Evolutionary conservation across 2,329 filamentous ascomycete species (phyloP).

Genomic region (Botrytis paeoniae): DNA sequence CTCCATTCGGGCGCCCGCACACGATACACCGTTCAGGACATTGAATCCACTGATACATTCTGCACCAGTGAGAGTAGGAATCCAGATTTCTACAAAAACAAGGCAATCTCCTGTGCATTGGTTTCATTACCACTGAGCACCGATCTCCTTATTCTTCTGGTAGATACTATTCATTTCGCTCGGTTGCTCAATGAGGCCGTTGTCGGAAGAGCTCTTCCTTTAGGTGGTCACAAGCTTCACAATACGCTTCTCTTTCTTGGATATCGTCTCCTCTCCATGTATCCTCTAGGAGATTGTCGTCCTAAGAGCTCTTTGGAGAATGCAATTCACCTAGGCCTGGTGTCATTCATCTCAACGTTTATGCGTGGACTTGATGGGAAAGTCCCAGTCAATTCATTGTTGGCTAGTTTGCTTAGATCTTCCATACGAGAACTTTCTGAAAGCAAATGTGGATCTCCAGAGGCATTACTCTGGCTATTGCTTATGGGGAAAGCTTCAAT

Average conservation of each 20-base stretch:
- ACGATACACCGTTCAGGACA: not conserved
- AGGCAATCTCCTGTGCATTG: not conserved
- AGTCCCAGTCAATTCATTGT: constrained; percentile 19
- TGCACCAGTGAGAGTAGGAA: too few species aligned
- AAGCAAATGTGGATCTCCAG: constrained; percentile 18
- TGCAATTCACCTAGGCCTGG: constrained; percentile 33
- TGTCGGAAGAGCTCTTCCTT: constrained; percentile 20
- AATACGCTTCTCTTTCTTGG: constrained; percentile 31
- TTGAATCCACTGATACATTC: not conserved
- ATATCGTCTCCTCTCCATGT: constrained; percentile 33
- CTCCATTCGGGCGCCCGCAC: not conserved
- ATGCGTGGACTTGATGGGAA: constrained; percentile 15
- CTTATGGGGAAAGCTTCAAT: constrained; percentile 23
- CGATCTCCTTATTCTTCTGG: not conserved
- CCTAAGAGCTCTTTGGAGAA: constrained; percentile 21
- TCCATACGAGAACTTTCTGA: not conserved
- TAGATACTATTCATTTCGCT: not conserved
- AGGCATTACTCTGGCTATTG: constrained; percentile 31
- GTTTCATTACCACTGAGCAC: not conserved
- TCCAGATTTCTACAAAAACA: not conserved
- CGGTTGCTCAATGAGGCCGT: constrained; percentile 23
- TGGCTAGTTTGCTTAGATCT: constrained; percentile 11
- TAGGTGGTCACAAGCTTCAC: constrained; percentile 33
- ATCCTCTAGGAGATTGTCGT: constrained; percentile 17
- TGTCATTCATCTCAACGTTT: constrained; percentile 35